Base-by-base conservation (phyloP, 2,329 filamentous ascomycete species). In the Cercospora citrullina region DNA sequence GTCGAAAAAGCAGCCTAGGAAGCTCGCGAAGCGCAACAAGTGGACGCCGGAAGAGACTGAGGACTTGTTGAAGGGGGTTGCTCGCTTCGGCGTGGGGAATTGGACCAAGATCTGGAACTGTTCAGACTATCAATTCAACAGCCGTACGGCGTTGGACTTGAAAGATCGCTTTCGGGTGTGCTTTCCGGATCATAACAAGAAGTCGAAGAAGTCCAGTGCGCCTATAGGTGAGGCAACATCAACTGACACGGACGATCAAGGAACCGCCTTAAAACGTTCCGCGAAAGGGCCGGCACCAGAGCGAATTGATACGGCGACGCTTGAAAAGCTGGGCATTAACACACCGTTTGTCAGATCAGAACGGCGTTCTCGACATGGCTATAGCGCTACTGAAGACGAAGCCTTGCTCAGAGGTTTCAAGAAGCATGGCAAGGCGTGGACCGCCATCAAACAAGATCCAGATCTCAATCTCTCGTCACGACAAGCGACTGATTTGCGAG, bases 1-100 rank as follows among this genome's bases (percentile, higher is more conserved):
- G 57, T 42, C 14, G 7, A 42, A 36, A 14, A 65, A 65, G 28
- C 42, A 31, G 12, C 18, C 18, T 10, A 53, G 53, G 31, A 61
- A 61, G 58, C 28, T 42, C 26, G 53, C 68, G 6, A 72, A 73
- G 58, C 74, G 77, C 8, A 87, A 85, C 64, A 85, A 83, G 69
- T 90, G 88, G 88, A 85, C 85, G 1, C 84, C 88, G n/a, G 80
- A 87, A 69, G 88, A 90, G 76, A 89, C 87, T 0, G 81, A 80
- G 30, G 81, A 85, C 70, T 76, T 90, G 28, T 79, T 89, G 12
- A 80, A 83, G 66, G 88, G 88, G 0, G 87, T 89, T 8, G 82
- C 84, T 42, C 85, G 83, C 69, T 88, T 86, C 72, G 88, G 87
- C 1, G 86, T 89, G 68, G 88, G 88, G 3, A 88, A 84, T 69